Evolutionary conservation across 495 filamentous ascomycete genomes (phyloP), one percentile per base, ranked within the genome.

Genomic region (Penicillium mononematosum): DNA sequence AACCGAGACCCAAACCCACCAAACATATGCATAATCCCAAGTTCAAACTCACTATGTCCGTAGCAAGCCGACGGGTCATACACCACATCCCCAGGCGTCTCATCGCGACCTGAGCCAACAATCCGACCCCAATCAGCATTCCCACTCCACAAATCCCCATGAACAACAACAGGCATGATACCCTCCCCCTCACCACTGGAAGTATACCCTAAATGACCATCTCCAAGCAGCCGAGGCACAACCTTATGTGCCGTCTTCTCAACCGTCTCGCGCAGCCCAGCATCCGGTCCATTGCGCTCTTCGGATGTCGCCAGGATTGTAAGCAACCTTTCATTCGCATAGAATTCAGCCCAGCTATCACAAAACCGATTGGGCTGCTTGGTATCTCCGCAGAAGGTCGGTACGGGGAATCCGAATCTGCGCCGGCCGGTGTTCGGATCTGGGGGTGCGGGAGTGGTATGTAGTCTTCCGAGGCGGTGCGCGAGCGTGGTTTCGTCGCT

Each of bases 11-110:
- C 85, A 77, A 95, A 96, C 4, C 93, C 93, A 0, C 92, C 93
- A 81, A 96, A 96, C 90, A 98, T 92, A 55, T 81, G 81, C 92
- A 96, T 96, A 49, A 96, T 96, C 1, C 93, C 92, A 47, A 93
- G 67, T 67, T 96, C 92, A 75, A 85, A 96, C 78, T 96, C 92
- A 16, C 77, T 85, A 69, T 96, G 90, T n/a, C 84, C 89, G 72
- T 92, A 96, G 53, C 85, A 86, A 39, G 83, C 78, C 16, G 84
- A 85, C 20, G 91, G 85, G 72, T 96, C 92, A 74, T 87, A 96
- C 4, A 96, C 83, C 11, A 96, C 85, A 59, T 92, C 92, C 55
- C 92, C 88, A 0, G 75, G 74, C 5, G 77, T 81, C n/a, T 76
- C 74, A 22, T 69, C 66, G 0, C 57, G 42, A 9, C 66, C 73